Conservation (phyloP, 306 rosid species). For the Medicago lupulina region DNA sequence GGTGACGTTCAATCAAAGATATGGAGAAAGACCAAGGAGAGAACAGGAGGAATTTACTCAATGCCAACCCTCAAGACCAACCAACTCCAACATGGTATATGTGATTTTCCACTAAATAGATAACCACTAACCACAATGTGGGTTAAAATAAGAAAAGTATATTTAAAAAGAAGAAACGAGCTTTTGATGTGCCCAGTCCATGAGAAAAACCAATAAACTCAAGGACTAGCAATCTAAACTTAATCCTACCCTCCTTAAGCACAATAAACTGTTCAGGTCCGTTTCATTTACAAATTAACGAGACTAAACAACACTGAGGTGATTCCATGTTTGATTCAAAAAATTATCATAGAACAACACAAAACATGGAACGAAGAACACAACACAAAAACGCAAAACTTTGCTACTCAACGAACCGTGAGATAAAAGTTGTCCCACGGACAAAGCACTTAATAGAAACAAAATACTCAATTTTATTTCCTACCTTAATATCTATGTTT, state of each 20-base stretch:
- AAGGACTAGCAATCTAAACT: too few species aligned
- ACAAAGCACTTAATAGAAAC: neutral
- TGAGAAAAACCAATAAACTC: too few species aligned
- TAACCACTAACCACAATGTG: too few species aligned
- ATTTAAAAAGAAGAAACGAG: too few species aligned
- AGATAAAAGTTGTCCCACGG: neutral
- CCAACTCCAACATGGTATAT: too few species aligned
- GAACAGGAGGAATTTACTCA: neutral
- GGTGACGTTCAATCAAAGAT: conserved; percentile 28
- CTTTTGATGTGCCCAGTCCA: too few species aligned
- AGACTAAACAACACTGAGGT: neutral
- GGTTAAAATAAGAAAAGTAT: too few species aligned
- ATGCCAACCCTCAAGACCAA: too few species aligned
- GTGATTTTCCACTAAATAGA: too few species aligned
- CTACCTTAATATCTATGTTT: neutral
- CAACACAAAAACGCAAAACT: neutral
- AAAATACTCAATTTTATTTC: neutral
- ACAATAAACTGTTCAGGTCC: neutral
- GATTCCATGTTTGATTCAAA: neutral
- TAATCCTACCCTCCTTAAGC: neutral
- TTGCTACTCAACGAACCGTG: neutral
- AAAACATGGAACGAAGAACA: neutral
- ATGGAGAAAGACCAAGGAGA: conserved; percentile 8
- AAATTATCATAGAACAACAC: neutral
- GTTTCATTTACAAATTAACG: neutral